Conservation (phyloP, 495 filamentous ascomycete species). For the Penicillium desertorum region DNA sequence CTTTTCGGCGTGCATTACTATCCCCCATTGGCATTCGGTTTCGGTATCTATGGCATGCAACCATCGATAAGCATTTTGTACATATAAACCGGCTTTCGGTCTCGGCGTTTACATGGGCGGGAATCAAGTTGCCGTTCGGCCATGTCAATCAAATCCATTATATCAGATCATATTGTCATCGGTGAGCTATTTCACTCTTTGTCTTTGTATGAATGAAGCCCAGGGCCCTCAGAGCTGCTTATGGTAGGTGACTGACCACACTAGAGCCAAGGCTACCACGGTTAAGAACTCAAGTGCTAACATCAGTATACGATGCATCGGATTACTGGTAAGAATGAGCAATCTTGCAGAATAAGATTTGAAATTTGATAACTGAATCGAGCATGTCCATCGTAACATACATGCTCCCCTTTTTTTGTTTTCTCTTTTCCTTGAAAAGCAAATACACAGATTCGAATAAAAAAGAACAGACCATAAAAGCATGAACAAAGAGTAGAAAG, state of each 20-base stretch:
- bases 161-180: not conserved
- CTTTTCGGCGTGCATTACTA: conserved; percentile 9
- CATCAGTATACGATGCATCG: not conserved
- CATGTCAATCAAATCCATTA: not conserved
- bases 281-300: not conserved
- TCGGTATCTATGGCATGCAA: conserved; percentile 7
- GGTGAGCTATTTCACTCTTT: not conserved
- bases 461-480: not conserved
- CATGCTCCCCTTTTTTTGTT: not conserved
- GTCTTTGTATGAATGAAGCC: not conserved
- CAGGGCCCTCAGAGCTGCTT: not conserved
- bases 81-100: conserved; percentile 9
- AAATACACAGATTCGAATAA: not conserved
- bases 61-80: conserved; percentile 16
- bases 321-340: not conserved
- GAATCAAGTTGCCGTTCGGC: not conserved
- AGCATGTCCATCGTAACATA: not conserved
- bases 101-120: conserved; percentile 8
- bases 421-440: not conserved
- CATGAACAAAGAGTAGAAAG: not conserved
- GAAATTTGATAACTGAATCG: not conserved
- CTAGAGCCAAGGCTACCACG: not conserved
- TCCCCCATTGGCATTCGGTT: conserved; percentile 6
- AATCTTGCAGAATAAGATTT: not conserved
- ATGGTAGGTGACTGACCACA: not conserved